These are phyloP conservation scores for Chalaropsis thielavioides DNA, from an alignment of 2,329 filamentous ascomycete genomes.

Conservation along the genomic window DNA sequence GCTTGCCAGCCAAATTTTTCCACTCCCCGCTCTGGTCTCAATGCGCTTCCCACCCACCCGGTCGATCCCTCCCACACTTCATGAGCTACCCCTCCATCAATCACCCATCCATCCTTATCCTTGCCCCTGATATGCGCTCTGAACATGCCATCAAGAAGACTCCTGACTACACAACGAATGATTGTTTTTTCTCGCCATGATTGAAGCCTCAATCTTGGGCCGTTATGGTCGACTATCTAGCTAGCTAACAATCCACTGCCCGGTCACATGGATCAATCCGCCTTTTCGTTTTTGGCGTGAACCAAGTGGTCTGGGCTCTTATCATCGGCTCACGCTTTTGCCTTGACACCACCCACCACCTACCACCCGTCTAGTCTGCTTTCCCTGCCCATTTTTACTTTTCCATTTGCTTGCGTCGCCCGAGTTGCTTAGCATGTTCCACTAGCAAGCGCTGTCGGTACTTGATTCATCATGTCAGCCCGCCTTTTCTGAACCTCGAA, in stretches of 20 bases:
- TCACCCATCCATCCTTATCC: slow-evolving; percentile 5
- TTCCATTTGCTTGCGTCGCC: neutral
- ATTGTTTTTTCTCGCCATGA: neutral
- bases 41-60: slow-evolving; percentile 15
- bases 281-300: neutral
- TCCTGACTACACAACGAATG: neutral
- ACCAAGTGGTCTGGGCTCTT: neutral
- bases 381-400: neutral
- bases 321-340: neutral
- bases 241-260: neutral
- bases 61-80: slow-evolving; percentile 15
- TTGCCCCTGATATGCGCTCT: slow-evolving; percentile 12
- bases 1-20: slow-evolving; percentile 13
- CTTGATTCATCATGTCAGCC: neutral
- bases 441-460: neutral
- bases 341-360: neutral
- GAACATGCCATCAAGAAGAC: neutral
- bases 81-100: slow-evolving; percentile 15
- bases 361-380: neutral
- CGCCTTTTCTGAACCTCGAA: neutral
- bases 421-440: neutral
- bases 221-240: neutral
- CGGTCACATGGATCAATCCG: neutral
- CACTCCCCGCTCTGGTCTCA: slow-evolving; percentile 16
- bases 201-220: neutral